Conservation (phyloP, 2,329 filamentous ascomycete genomes). For the Colletotrichum karsti region DNA sequence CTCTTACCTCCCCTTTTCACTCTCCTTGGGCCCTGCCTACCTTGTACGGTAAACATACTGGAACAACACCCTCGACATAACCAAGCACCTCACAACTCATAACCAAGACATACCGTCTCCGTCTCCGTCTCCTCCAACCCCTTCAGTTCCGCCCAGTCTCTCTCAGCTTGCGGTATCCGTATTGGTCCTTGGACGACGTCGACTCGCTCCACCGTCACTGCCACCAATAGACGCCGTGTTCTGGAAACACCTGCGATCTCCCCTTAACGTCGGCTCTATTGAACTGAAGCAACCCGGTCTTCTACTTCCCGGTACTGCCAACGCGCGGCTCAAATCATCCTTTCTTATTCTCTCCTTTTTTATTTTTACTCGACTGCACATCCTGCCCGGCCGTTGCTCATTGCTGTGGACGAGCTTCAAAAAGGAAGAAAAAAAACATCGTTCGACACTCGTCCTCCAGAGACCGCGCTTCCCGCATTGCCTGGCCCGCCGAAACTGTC, state of each 20-base stretch:
- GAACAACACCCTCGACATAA: background rate
- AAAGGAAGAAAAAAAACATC: background rate
- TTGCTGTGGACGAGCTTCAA: conserved; percentile 28
- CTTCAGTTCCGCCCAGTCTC: background rate
- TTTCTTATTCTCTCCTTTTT: background rate
- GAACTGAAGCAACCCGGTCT: background rate
- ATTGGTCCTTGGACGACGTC: background rate
- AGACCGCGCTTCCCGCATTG: conserved; percentile 27
- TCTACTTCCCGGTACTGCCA: background rate
- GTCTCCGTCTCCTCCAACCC: too few species aligned
- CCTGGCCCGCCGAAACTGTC: conserved; percentile 45
- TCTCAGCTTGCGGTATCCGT: background rate
- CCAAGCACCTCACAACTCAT: background rate
- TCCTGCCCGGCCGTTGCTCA: background rate
- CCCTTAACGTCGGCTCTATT: conserved; percentile 19
- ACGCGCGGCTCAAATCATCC: background rate
- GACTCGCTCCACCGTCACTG: background rate
- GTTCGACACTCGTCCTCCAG: conserved; percentile 7
- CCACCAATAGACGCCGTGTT: conserved; percentile 29
- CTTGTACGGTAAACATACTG: conserved; percentile 1
- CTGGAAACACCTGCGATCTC: conserved; percentile 29
- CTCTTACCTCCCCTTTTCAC: conserved; percentile 1
- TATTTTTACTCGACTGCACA: background rate
- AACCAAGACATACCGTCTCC: too few species aligned
- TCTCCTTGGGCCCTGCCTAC: too few species aligned